These are phyloP conservation scores for Collybiopsis confluens DNA, from an alignment of 768 basidiomycete species.

Conservation along the genomic window DNA sequence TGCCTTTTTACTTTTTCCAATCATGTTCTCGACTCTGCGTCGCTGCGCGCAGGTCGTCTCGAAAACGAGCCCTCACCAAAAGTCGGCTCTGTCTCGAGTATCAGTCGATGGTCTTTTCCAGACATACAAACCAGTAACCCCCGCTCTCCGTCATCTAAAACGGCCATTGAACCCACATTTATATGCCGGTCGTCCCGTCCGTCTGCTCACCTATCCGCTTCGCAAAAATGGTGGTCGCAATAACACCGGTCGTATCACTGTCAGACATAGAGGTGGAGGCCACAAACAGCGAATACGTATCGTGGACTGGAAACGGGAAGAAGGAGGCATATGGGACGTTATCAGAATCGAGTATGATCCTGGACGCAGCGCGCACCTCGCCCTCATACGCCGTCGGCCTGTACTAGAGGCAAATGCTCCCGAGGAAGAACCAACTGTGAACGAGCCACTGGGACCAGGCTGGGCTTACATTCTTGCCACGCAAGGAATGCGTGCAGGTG, in stretches of 20 bases:
- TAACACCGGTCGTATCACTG: constrained; percentile 76
- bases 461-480: constrained; percentile 94
- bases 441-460: constrained; percentile 35
- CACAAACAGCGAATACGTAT: constrained; percentile 82
- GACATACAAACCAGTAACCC: constrained; percentile 86
- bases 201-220: constrained; percentile 74
- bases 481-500: constrained; percentile 85
- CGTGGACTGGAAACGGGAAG: constrained; percentile 80
- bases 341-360: constrained; percentile 97
- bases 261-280: constrained; percentile 87
- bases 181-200: constrained; percentile 81
- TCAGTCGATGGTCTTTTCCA: constrained; percentile 53
- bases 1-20: background rate
- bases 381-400: constrained; percentile 64
- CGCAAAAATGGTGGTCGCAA: constrained; percentile 89
- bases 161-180: constrained; percentile 81
- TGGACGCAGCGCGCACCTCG: constrained; percentile 89
- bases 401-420: constrained; percentile 39
- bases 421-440: background rate
- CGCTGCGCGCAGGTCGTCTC: constrained; percentile 4
- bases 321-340: constrained; percentile 81
- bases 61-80: background rate
- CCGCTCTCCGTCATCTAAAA: constrained; percentile 80
- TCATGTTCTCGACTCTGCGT: constrained; percentile 2
- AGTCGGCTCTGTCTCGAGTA: background rate